phyloP scores from a whole-genome alignment of 805 yeast species.

The Pichia heedii region DNA sequence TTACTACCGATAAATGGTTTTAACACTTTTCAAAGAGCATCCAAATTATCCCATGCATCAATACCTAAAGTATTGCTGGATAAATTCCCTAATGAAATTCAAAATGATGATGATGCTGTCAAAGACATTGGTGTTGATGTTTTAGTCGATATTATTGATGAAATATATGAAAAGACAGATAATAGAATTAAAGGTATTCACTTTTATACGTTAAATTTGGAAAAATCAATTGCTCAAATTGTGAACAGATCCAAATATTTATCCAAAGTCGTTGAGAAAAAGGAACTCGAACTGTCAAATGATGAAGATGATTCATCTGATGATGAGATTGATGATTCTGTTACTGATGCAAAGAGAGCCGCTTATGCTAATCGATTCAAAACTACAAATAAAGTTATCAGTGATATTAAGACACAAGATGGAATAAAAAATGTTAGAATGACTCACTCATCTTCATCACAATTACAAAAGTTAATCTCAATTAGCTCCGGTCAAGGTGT shows the following conservation, averaged over 20 bases:
- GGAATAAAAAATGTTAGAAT: constrained; percentile 7
- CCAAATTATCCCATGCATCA: constrained; percentile 80
- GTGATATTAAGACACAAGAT: constrained; percentile 13
- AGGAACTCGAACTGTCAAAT: constrained; percentile 28
- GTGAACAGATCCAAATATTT: constrained; percentile 54
- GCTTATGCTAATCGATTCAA: constrained; percentile 27
- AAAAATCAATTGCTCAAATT: constrained; percentile 83
- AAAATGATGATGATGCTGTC: constrained; percentile 70
- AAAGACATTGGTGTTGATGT: constrained; percentile 76
- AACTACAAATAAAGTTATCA: constrained; percentile 24
- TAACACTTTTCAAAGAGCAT: constrained; percentile 73
- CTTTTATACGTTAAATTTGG: constrained; percentile 86
- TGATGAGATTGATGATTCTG: constrained; percentile 25
- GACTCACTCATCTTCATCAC: constrained; percentile 19
- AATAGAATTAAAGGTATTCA: constrained; percentile 75
- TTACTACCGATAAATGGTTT: constrained; percentile 86
- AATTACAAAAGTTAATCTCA: constrained; percentile 55
- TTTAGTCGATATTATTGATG: constrained; percentile 52
- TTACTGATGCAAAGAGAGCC: constrained; percentile 28
- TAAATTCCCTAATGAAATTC: constrained; percentile 47
- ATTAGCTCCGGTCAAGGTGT: constrained; percentile 80
- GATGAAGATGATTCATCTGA: constrained; percentile 29
- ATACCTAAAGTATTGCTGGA: constrained; percentile 53
- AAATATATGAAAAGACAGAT: constrained; percentile 43
- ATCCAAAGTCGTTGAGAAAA: constrained; percentile 35